Evolutionary conservation across 768 basidiomycete species (phyloP), one percentile per base, ranked within the genome.

Genomic region (Tephrocybe sp.): DNA sequence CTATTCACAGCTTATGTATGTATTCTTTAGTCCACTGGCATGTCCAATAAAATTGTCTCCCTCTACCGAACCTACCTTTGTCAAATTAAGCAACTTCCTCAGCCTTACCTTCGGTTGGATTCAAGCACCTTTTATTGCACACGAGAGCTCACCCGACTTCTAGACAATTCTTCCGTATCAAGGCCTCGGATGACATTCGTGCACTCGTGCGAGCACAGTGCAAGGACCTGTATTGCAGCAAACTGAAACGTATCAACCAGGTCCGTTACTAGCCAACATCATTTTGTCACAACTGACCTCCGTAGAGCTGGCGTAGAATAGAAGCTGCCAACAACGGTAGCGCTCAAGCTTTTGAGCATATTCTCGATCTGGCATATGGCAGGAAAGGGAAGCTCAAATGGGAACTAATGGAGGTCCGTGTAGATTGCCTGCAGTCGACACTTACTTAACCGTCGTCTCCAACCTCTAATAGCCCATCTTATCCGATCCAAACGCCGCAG

Each of bases 361-460:
- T 90, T 24, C 69, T 92, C 15, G 78, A 84, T 55, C 58, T 83
- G 24, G 89, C 89, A 22, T 92, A 90, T 65, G 89, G 89, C 25
- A 75, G 89, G 51, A 81, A 79, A 56, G 89, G 89, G 19, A 85
- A 78, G 60, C 65, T 92, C 13, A 80, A 74, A 58, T 77, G 79
- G 68, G 86, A 90, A 57, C 64, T 91, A 35, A 69, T 90, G 65
- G 64, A 84, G 70, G 89, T 89, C 56, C 54, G 71, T 58, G 37
- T 32, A 44, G n/a, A 15, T 31, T 22, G 37, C 18, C 38, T 37
- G 15, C 7, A 39, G 5, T 13, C 39, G n/a, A n/a, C n/a, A n/a
- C n/a, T n/a, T n/a, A n/a, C n/a, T 18, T 6, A 7, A 19, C 9
- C 6, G 9, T 18, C 4, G 12, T 37, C n/a, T 37, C 36, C 18